Evolutionary conservation across 164 flowering plant species (phyloP), one percentile per base, ranked within the genome.

Genomic region (Pachysandra terminalis): DNA sequence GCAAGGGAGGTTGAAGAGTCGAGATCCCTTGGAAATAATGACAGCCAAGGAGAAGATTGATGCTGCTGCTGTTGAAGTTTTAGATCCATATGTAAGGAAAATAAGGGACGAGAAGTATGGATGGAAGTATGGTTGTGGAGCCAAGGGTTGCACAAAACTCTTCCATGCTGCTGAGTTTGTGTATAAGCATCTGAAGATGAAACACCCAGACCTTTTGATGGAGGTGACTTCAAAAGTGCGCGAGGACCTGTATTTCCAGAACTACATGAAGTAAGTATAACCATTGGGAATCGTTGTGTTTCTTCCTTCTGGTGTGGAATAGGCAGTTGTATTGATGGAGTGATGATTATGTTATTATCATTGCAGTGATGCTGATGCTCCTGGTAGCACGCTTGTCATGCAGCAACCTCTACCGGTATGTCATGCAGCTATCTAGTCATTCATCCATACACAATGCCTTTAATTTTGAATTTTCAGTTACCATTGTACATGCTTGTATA

Each of bases 111-210:
- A 96, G 73, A 96, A 96, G 73, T 96, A 96, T 74, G 99, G 99
- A 4, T 96, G 99, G 99, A 96, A 96, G 78, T 96, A 93, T 84
- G 99, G 99, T 53, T 96, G 99, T 80, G 99, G 99, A 71, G 99
- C 99, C 64, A 96, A 96, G 78, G 97, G 98, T 60, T 96, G 99
- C 80, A 96, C 99, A 54, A 96, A 96, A 77, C 97, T 96, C 35
- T 96, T 96, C 72, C 99, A 96, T 81, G 98, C 99, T 71, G 82
- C 97, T 41, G 99, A 96, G 69, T 96, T 86, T 82, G 99, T 96
- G 62, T 92, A 88, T 76, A 96, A 96, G 79, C 99, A 96, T 84
- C 82, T 96, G 53, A 90, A 87, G 71, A 80, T 96, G 72, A 96
- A 96, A 75, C 99, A 96, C 69, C 84, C 92, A 1, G 99, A 96